A percentile compares a stretch with the other conserved stretches of the same genome.
Conservation (phyloP, 1,284 basidiomycete genomes). For the Trichosporon ovoides region DNA sequence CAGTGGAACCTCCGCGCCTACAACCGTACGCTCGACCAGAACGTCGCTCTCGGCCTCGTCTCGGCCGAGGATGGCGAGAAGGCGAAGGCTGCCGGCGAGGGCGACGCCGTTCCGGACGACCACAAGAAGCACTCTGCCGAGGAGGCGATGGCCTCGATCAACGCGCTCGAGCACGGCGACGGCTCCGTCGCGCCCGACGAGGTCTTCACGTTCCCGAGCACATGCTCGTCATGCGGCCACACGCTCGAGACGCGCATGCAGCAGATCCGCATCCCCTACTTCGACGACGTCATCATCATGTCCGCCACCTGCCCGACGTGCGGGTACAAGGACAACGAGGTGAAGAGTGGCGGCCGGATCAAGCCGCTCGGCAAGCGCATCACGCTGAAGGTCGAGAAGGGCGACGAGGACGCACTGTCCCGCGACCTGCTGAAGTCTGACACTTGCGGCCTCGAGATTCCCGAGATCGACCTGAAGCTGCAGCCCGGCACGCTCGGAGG, state of each 20-base stretch:
- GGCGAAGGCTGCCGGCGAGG: slow-evolving; percentile 4
- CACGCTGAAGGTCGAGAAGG: slow-evolving; percentile 70
- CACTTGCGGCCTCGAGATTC: slow-evolving; percentile 82
- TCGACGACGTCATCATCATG: slow-evolving; percentile 99
- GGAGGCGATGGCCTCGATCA: slow-evolving; percentile 22
- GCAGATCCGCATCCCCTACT: slow-evolving; percentile 94
- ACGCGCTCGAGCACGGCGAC: slow-evolving; percentile 27
- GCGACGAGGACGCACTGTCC: slow-evolving; percentile 84
- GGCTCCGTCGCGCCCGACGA: slow-evolving; percentile 63
- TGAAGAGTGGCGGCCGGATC: slow-evolving; percentile 89
- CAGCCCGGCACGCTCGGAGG: slow-evolving; percentile 93
- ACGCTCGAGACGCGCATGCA: slow-evolving; percentile 87
- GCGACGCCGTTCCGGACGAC: slow-evolving; percentile 50
- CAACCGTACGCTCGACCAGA: slow-evolving; percentile 75
- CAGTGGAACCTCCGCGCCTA: slow-evolving; percentile 92
- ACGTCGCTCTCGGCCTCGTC: slow-evolving; percentile 69
- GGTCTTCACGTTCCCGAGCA: slow-evolving; percentile 80
- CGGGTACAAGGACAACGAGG: slow-evolving; percentile 96
- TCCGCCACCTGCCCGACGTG: slow-evolving; percentile 93
- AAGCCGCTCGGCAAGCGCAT: slow-evolving; percentile 80
- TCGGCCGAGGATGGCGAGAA: slow-evolving; percentile 25
- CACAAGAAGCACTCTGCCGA: slow-evolving; percentile 47
- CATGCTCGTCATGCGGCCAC: slow-evolving; percentile 84
- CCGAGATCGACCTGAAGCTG: slow-evolving; percentile 90
- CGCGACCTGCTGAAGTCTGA: slow-evolving; percentile 95